A percentile compares a stretch with the other conserved stretches of the same genome.
Evolutionary conservation across 495 filamentous ascomycete genomes (phyloP).

Genomic region (Cairneyella variabilis): DNA sequence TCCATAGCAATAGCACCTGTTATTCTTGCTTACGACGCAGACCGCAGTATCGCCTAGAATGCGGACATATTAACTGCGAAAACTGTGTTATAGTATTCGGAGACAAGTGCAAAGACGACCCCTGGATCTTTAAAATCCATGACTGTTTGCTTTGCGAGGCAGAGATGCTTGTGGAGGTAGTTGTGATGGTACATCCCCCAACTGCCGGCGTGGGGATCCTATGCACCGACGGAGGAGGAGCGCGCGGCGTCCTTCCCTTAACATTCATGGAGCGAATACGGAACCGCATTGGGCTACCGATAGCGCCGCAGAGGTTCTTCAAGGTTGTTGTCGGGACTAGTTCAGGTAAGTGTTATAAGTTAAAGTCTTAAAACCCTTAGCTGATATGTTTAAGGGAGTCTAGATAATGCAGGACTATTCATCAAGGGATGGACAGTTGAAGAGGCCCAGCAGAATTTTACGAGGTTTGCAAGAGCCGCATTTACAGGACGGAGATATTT

Average conservation of each 20-base stretch:
- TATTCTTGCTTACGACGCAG: slow-evolving; percentile 13
- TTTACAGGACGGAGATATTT: slow-evolving; percentile 12
- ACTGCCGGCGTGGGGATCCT: slow-evolving; percentile 27
- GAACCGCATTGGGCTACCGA: slow-evolving; percentile 11
- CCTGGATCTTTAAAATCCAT: slow-evolving; percentile 21
- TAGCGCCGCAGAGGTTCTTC: slow-evolving; percentile 22
- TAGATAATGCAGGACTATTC: slow-evolving; percentile 19
- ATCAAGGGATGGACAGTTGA: slow-evolving; percentile 20
- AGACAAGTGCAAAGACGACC: slow-evolving; percentile 2
- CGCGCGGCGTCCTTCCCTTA: slow-evolving; percentile 22
- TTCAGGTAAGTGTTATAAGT: slow-evolving; percentile 14
- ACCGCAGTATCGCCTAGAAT: slow-evolving; percentile 19
- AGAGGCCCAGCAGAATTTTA: slow-evolving; percentile 18
- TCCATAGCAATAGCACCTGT: slow-evolving; percentile 10
- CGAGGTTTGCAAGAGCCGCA: slow-evolving; percentile 6
- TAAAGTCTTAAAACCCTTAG: not conserved
- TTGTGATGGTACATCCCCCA: slow-evolving; percentile 19
- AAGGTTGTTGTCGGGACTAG: slow-evolving; percentile 25
- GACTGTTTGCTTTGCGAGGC: slow-evolving; percentile 18
- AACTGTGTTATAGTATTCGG: slow-evolving; percentile 16
- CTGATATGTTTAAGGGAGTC: slow-evolving; percentile 2
- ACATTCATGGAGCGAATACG: slow-evolving; percentile 17
- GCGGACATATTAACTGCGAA: slow-evolving; percentile 17
- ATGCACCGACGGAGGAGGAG: slow-evolving; percentile 27
- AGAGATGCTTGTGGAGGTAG: slow-evolving; percentile 10